Percentiles rank a stretch among this genome's conserved stretches.
phyloP scores from a whole-genome alignment of 2,329 filamentous ascomycete genomes.

The Sphaerulina musiva region DNA sequence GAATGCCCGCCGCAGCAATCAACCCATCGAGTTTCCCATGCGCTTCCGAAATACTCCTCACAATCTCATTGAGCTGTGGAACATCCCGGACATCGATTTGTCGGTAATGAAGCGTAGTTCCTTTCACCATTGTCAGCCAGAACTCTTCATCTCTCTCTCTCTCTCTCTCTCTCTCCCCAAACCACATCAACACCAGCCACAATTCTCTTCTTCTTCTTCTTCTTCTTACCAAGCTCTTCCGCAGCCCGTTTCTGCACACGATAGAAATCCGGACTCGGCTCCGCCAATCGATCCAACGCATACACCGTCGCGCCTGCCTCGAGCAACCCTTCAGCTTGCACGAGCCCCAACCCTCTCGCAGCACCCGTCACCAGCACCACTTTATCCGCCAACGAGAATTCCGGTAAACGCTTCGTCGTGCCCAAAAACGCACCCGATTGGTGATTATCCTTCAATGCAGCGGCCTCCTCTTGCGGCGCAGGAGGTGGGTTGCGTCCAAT shows the following conservation, averaged over 20 bases:
- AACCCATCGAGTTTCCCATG: slow-evolving; percentile 73
- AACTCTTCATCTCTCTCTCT: no score
- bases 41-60: slow-evolving; percentile 61
- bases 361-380: slow-evolving; percentile 27
- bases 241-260: slow-evolving; percentile 57
- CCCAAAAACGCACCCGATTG: slow-evolving; percentile 31
- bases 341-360: slow-evolving; percentile 62
- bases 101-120: slow-evolving; percentile 63
- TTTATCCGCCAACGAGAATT: slow-evolving; percentile 60
- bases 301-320: slow-evolving; percentile 70
- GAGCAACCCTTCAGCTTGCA: slow-evolving; percentile 64
- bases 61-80: slow-evolving; percentile 57
- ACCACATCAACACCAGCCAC: not conserved
- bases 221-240: slow-evolving; percentile 49
- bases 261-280: slow-evolving; percentile 57
- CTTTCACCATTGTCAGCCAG: slow-evolving; percentile 8
- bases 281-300: slow-evolving; percentile 56
- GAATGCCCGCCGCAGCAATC: slow-evolving; percentile 67
- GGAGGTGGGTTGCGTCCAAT: slow-evolving; percentile 13
- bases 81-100: slow-evolving; percentile 75
- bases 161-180: not conserved
- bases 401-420: slow-evolving; percentile 50
- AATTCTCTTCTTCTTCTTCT: not conserved
- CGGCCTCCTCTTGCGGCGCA: slow-evolving; percentile 29
- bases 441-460: slow-evolving; percentile 28